These are phyloP conservation scores for Russula sp. DNA, from an alignment of 768 basidiomycete species.

Conservation along the genomic window DNA sequence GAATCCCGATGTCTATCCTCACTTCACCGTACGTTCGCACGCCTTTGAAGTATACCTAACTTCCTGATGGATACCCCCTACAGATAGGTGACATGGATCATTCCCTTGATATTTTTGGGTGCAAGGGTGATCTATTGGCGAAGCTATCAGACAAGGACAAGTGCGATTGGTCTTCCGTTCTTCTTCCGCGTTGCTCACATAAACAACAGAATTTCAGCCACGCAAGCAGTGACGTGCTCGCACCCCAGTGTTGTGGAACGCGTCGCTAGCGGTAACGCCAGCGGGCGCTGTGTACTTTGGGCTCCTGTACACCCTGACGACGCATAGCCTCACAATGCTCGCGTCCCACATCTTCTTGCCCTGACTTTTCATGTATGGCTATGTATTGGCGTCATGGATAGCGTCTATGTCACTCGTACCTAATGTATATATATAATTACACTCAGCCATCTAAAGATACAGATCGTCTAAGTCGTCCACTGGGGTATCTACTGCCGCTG, in stretches of 20 bases:
- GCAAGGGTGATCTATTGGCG: constrained; percentile 68
- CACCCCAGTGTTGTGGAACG: constrained; percentile 72
- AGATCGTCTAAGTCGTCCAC: constrained; percentile 50
- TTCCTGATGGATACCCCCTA: background rate
- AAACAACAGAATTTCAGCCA: constrained; percentile 57
- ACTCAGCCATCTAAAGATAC: constrained; percentile 34
- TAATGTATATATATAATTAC: background rate
- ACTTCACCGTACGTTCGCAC: constrained; percentile 59
- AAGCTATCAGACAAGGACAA: constrained; percentile 45
- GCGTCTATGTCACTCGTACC: background rate
- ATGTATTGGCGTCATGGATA: background rate
- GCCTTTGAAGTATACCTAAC: background rate
- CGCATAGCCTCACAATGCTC: background rate
- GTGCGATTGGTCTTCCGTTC: constrained; percentile 35
- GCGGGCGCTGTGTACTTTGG: constrained; percentile 78
- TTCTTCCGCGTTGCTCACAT: background rate
- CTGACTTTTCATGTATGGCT: background rate
- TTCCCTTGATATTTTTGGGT: constrained; percentile 64
- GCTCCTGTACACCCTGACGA: constrained; percentile 36
- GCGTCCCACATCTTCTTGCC: background rate
- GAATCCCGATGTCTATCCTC: constrained; percentile 74
- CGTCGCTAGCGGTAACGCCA: constrained; percentile 69
- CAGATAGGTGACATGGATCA: constrained; percentile 78
- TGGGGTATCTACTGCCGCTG: constrained; percentile 2
- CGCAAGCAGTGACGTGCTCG: constrained; percentile 86